phyloP scores from a whole-genome alignment of 2,329 filamentous ascomycete species.

The Huntiella abstrusa region DNA sequence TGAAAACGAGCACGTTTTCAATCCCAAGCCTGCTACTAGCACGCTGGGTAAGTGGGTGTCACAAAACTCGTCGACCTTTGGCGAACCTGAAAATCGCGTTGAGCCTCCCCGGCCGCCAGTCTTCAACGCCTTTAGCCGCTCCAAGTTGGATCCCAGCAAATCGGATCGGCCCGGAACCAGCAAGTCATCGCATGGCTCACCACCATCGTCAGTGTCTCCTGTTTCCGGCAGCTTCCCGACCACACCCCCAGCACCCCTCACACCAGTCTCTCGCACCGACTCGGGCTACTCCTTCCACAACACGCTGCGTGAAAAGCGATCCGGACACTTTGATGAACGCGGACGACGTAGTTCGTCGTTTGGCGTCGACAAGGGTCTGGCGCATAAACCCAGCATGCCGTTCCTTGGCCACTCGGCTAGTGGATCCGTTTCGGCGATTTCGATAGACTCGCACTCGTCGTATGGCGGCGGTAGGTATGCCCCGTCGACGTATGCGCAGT shows the following conservation, averaged over 20 bases:
- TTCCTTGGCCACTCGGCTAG: constrained; percentile 49
- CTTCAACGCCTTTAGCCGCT: constrained; percentile 79
- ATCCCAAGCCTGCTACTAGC: constrained; percentile 46
- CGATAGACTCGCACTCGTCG: constrained; percentile 48
- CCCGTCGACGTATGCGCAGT: constrained; percentile 68
- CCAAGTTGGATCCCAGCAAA: constrained; percentile 45
- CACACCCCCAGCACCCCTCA: constrained; percentile 37
- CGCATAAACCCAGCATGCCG: constrained; percentile 53
- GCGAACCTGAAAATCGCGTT: constrained; percentile 35
- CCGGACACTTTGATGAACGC: constrained; percentile 69
- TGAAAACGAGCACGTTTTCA: constrained; percentile 68
- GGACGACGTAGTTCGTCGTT: constrained; percentile 90
- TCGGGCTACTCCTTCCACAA: constrained; percentile 76
- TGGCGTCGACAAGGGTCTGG: constrained; percentile 52
- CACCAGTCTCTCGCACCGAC: constrained; percentile 72
- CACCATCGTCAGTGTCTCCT: constrained; percentile 51
- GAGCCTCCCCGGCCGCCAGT: constrained; percentile 42
- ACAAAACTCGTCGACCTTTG: constrained; percentile 78
- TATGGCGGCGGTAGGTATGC: constrained; percentile 53
- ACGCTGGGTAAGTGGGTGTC: constrained; percentile 72
- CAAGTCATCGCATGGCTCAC: constrained; percentile 41
- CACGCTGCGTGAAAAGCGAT: constrained; percentile 82
- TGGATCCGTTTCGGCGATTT: constrained; percentile 39
- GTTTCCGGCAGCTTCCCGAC: constrained; percentile 61
- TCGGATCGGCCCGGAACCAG: constrained; percentile 64